phyloP scores from a whole-genome alignment of 352 stramenopile species.

The Globisporangium abappressorium region DNA sequence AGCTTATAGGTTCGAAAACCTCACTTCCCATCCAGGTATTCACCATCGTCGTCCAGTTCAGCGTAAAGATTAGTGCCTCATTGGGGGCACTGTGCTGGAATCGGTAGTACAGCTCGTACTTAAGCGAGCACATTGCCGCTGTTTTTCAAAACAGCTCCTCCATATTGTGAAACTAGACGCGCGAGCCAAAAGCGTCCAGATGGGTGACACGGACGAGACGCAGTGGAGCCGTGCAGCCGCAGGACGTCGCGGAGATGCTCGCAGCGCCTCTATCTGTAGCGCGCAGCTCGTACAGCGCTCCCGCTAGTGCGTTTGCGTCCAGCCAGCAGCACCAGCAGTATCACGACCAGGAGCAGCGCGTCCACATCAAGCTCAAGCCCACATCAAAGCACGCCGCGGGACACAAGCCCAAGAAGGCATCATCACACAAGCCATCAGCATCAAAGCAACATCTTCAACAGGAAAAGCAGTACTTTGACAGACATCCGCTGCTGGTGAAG shows the following conservation, averaged over 20 bases:
- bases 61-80: background rate
- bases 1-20: too few relatives aligned
- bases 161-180: background rate
- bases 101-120: background rate
- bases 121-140: background rate
- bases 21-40: too few relatives aligned
- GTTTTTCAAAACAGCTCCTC: background rate
- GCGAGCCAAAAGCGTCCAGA: background rate
- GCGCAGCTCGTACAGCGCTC: background rate
- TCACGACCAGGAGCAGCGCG: background rate
- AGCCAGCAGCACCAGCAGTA: background rate
- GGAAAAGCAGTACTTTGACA: background rate
- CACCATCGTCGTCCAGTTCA: too few relatives aligned
- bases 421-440: background rate
- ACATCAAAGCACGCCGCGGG: background rate
- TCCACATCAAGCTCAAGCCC: background rate
- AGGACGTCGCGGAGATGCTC: slow-evolving; percentile 1
- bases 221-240: slow-evolving; percentile 16
- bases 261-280: background rate
- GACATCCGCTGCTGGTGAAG: slow-evolving; percentile 1
- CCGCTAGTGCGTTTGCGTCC: background rate
- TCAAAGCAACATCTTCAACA: background rate
- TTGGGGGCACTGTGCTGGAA: background rate
- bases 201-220: background rate
- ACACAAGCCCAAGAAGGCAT: background rate